Conservation (phyloP, 805 yeast species). For the Wickerhamiella dianesei region DNA sequence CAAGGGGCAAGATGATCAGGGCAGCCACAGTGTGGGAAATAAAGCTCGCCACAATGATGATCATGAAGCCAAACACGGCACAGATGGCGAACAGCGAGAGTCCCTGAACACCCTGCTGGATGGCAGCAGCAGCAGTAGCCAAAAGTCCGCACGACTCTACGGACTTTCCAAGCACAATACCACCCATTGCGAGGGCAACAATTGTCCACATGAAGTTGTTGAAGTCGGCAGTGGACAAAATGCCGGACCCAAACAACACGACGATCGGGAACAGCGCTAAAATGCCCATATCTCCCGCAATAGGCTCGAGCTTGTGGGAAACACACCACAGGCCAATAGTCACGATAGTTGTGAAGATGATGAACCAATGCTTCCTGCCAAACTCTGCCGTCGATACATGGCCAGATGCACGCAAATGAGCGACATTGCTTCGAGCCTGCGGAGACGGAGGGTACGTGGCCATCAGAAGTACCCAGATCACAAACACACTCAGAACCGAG, state of each 20-base stretch:
- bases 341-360: slow-evolving; percentile 45
- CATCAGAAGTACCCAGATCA: slow-evolving; percentile 61
- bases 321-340: slow-evolving; percentile 88
- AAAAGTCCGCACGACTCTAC: slow-evolving; percentile 84
- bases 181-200: slow-evolving; percentile 94
- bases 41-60: slow-evolving; percentile 79
- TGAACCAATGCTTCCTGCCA: slow-evolving; percentile 60
- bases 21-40: slow-evolving; percentile 97
- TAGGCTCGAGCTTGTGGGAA: slow-evolving; percentile 54
- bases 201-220: slow-evolving; percentile 96
- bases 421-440: slow-evolving; percentile 36
- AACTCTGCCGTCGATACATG: slow-evolving; percentile 50
- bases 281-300: slow-evolving; percentile 94
- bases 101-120: slow-evolving; percentile 52
- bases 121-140: slow-evolving; percentile 56
- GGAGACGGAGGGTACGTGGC: slow-evolving; percentile 43
- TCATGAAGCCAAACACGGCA: slow-evolving; percentile 66
- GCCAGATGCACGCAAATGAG: slow-evolving; percentile 37
- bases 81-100: slow-evolving; percentile 62
- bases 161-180: slow-evolving; percentile 88
- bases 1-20: slow-evolving; percentile 77
- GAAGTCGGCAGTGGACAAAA: slow-evolving; percentile 77
- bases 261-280: slow-evolving; percentile 80
- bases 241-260: slow-evolving; percentile 85
- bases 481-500: slow-evolving; percentile 43